Evolutionary conservation across 768 basidiomycete genomes (phyloP), one percentile per base, ranked within the genome.

Genomic region (Mrakia frigida): DNA sequence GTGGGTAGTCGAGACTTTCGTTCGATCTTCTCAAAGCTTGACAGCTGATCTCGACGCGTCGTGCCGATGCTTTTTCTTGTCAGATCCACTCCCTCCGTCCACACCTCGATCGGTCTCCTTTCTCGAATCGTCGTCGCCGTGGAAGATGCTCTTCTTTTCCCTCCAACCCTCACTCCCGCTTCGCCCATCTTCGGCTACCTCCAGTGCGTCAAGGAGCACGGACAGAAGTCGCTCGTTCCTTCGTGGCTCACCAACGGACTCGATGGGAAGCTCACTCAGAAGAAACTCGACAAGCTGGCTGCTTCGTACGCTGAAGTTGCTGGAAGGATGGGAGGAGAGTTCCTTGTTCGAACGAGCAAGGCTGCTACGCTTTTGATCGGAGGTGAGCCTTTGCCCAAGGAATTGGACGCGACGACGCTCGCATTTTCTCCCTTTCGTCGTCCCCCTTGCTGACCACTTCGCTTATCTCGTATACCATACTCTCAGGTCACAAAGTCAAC

Each of bases 111-210:
- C 59, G 77, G 77, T 16, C 33, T 60, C 25, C 73, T 78, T 25
- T 43, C 56, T 4, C 18, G 77, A 21, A 74, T 78, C 56, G 63
- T 74, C 41, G 77, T 72, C 23, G 39, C 72, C 59, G 39, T 78
- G 53, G 77, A 78, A 63, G 77, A 78, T 18, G 61, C 73, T 21
- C 52, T 59, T 43, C 77, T 78, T 14, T 78, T 78, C 43, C 77
- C 77, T n/a, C 77, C 77, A 0, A 78, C 72, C 18, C 59, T 78
- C 21, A 65, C 74, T 41, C 65, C 77, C 0, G 39, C 73, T 7
- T 74, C 73, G 1, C 77, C 77, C 23, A 63, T 78, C 61, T 78
- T 74, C 56, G 61, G 67, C 23, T 78, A 78, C 59, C 65, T 78
- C 28, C 37, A 65, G 39, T 78, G 77, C 52, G n/a, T 78, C 33